These are phyloP conservation scores for Lachnellula willkommii DNA, from an alignment of 2,329 filamentous ascomycete genomes.

Conservation along the genomic window DNA sequence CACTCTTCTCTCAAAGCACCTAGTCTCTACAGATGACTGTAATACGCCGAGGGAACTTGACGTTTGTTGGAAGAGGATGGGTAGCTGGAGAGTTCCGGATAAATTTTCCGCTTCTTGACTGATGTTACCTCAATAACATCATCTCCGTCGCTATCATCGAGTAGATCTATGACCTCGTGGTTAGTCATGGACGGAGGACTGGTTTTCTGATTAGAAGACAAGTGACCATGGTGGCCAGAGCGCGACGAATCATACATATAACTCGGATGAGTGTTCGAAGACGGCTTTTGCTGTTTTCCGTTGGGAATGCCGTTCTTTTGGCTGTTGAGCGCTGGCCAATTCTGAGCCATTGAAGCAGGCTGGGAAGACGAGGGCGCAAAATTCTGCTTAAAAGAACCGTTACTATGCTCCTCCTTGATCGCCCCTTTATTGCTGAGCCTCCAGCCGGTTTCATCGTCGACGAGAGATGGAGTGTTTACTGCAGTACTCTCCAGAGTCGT, in stretches of 20 bases:
- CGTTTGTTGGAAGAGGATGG: not conserved
- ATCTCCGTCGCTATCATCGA: not conserved
- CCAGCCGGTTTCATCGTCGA: constrained; percentile 16
- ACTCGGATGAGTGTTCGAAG: no score
- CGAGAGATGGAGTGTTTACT: constrained; percentile 22
- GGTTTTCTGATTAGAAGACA: no score
- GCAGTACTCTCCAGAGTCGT: constrained; percentile 30
- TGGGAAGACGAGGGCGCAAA: not conserved
- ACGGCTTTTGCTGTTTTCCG: no score
- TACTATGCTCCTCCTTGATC: not conserved
- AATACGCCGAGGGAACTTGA: not conserved
- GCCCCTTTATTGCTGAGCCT: not conserved
- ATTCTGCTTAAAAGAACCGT: not conserved
- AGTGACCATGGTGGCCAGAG: no score
- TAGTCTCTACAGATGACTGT: not conserved
- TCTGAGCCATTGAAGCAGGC: no score
- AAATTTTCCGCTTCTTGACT: not conserved
- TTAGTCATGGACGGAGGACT: not conserved
- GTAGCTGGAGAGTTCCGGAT: not conserved
- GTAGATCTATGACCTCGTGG: not conserved
- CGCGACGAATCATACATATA: no score
- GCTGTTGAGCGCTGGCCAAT: no score
- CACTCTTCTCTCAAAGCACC: not conserved
- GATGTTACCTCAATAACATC: not conserved
- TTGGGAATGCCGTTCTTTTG: no score